These are phyloP conservation scores for Trichosporon asahii DNA, from an alignment of 1,284 basidiomycete species.

Conservation along the genomic window DNA sequence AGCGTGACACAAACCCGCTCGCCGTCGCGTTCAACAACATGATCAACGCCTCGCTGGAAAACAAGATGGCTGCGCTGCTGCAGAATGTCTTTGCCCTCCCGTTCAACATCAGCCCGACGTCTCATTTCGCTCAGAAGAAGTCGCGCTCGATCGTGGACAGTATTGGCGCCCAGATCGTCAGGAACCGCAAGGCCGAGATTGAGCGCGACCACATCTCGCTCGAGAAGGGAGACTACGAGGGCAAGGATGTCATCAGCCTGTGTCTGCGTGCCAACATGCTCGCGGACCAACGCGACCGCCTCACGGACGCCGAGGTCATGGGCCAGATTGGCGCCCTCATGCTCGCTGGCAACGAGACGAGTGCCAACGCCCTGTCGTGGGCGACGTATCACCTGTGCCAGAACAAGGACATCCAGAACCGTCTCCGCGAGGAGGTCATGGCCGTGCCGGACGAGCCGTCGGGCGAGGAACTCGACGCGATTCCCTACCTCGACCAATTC, in stretches of 20 bases:
- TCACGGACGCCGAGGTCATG: slow-evolving; percentile 65
- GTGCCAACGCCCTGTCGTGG: slow-evolving; percentile 68
- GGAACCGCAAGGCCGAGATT: slow-evolving; percentile 29
- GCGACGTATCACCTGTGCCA: slow-evolving; percentile 64
- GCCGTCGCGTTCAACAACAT: slow-evolving; percentile 59
- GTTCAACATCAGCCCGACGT: neutral
- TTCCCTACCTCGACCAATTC: slow-evolving; percentile 62
- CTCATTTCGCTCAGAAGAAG: neutral
- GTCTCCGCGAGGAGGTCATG: slow-evolving; percentile 59
- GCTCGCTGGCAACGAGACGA: slow-evolving; percentile 69
- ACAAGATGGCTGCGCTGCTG: slow-evolving; percentile 15
- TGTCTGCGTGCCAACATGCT: slow-evolving; percentile 60
- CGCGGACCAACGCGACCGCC: slow-evolving; percentile 56
- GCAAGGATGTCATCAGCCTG: slow-evolving; percentile 50
- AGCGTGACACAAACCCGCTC: slow-evolving; percentile 54
- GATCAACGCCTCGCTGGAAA: slow-evolving; percentile 55
- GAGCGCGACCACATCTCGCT: slow-evolving; percentile 30
- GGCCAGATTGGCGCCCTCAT: slow-evolving; percentile 72
- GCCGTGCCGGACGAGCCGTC: slow-evolving; percentile 48
- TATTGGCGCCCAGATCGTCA: slow-evolving; percentile 35
- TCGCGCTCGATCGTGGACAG: slow-evolving; percentile 1
- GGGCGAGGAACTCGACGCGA: slow-evolving; percentile 52
- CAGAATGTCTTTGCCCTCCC: slow-evolving; percentile 21
- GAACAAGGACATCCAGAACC: slow-evolving; percentile 58
- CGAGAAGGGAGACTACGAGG: slow-evolving; percentile 54